Conservation (phyloP, 352 stramenopile genomes). For the Aphanomyces stellatus region DNA sequence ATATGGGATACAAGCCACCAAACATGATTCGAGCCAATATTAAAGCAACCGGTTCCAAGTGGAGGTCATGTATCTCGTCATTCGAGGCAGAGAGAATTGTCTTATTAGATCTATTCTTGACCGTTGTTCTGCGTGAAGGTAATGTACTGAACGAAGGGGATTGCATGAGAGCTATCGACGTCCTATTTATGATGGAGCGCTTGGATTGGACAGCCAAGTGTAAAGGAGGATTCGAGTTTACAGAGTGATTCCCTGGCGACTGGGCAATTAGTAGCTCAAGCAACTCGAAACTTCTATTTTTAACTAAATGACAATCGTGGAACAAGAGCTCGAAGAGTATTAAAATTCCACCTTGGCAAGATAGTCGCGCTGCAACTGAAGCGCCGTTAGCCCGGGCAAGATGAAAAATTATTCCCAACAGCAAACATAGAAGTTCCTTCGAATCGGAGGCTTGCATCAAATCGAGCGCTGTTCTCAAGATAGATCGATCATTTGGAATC, state of each 20-base stretch:
- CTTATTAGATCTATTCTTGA: background rate
- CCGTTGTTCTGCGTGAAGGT: background rate
- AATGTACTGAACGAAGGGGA: background rate
- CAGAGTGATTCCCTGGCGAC: background rate
- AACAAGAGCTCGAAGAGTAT: constrained; percentile 13
- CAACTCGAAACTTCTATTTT: background rate
- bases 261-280: background rate
- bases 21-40: constrained; percentile 3
- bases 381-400: background rate
- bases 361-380: background rate
- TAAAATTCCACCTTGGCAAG: constrained; percentile 5
- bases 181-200: background rate
- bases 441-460: background rate
- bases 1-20: constrained; percentile 4
- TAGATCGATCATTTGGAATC: background rate
- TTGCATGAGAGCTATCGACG: background rate
- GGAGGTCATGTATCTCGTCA: background rate
- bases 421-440: background rate
- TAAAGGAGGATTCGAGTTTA: background rate
- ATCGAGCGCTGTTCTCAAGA: constrained; percentile 5
- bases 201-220: background rate
- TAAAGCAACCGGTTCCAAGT: background rate
- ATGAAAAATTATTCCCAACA: background rate
- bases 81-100: background rate
- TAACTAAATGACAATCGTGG: background rate